Conservation (phyloP, 306 rosid species). For the Malus domestica region ASM211411v1 NC_041802.1:4898001-4898500, state of each 20-base stretch:
- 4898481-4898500: background rate
- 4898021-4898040: background rate
- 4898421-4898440: background rate
- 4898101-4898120: background rate
- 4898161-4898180: background rate
- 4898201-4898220: background rate
- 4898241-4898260: background rate
- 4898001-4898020: background rate
- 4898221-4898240: background rate
- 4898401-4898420: slow-evolving; percentile 14
- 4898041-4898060: background rate
- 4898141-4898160: background rate
- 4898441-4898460: background rate
- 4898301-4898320: slow-evolving; percentile 98
- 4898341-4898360: slow-evolving; percentile 97
- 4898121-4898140: background rate
- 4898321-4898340: slow-evolving; percentile 95
- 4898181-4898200: background rate
- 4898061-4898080: background rate
- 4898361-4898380: slow-evolving; percentile 90
- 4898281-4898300: background rate
- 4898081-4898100: background rate
- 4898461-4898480: background rate
- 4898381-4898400: slow-evolving; percentile 6
- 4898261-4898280: background rate